A percentile compares a stretch with the other conserved stretches of the same genome.
phyloP scores from a whole-genome alignment of 1,284 basidiomycete species.

The Sporisorium sorghi region DNA sequence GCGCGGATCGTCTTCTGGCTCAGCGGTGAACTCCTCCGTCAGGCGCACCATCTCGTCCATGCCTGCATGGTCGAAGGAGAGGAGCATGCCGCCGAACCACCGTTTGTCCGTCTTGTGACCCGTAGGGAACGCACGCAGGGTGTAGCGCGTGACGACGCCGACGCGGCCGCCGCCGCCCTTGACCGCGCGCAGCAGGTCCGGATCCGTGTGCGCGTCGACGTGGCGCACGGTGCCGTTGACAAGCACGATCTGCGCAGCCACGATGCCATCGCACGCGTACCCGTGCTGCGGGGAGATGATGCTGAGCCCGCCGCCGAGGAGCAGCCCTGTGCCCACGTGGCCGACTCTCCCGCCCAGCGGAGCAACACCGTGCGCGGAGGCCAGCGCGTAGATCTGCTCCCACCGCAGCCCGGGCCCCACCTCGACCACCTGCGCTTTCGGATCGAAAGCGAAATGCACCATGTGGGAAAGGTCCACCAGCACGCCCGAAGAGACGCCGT shows the following conservation, averaged over 20 bases:
- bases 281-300: conserved; percentile 40
- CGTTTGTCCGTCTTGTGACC: conserved; percentile 23
- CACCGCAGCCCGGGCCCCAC: conserved; percentile 44
- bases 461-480: conserved; percentile 42
- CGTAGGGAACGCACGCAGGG: conserved; percentile 19
- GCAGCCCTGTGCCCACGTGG: conserved; percentile 49
- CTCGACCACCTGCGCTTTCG: not conserved
- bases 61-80: conserved; percentile 1
- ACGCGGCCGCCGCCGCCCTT: conserved; percentile 53
- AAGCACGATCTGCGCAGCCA: conserved; percentile 28
- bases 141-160: conserved; percentile 54
- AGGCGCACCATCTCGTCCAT: conserved; percentile 19
- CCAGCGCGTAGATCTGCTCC: conserved; percentile 37
- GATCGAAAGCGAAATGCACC: conserved; percentile 31
- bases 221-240: conserved; percentile 20
- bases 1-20: conserved; percentile 33
- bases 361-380: conserved; percentile 18
- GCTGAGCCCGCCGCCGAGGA: conserved; percentile 51
- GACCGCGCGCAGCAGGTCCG: conserved; percentile 35
- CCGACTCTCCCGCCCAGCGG: conserved; percentile 45
- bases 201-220: conserved; percentile 12
- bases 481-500: conserved; percentile 32
- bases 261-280: conserved; percentile 44
- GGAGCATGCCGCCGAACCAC: conserved; percentile 40
- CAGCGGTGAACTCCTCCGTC: conserved; percentile 28